These are phyloP conservation scores for Candida frijolesensis DNA, from an alignment of 1,139 yeast genomes.

Conservation along the genomic window DNA sequence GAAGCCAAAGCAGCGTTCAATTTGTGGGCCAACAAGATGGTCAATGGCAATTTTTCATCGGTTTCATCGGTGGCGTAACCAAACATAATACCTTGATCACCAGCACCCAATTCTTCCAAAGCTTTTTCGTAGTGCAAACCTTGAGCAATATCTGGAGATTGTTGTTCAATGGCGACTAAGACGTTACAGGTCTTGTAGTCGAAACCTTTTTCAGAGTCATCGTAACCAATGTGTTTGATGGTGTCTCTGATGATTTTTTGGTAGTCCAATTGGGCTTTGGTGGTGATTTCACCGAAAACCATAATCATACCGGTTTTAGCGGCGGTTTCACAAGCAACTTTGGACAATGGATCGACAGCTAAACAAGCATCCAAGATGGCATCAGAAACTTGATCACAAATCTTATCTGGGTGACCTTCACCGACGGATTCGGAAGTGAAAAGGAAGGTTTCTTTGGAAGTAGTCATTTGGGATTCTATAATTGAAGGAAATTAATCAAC, in stretches of 20 bases:
- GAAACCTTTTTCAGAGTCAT: constrained; percentile 92
- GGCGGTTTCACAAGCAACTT: constrained; percentile 99
- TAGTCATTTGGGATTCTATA: constrained; percentile 18
- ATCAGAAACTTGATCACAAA: constrained; percentile 98
- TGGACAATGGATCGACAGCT: constrained; percentile 92
- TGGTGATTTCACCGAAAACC: constrained; percentile 99
- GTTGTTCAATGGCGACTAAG: constrained; percentile 98
- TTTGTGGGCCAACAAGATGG: constrained; percentile 91
- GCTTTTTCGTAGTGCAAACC: constrained; percentile 98
- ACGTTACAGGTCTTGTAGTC: constrained; percentile 99
- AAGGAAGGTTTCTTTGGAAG: constrained; percentile 52
- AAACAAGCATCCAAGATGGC: constrained; percentile 98
- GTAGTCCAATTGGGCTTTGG: constrained; percentile 92
- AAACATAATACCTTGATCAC: constrained; percentile 99
- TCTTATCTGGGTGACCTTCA: constrained; percentile 99
- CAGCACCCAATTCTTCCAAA: constrained; percentile 97
- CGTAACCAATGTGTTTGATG: constrained; percentile 98
- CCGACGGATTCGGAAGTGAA: constrained; percentile 98
- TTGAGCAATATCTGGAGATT: constrained; percentile 98
- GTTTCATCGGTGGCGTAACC: constrained; percentile 99
- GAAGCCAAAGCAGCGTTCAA: constrained; percentile 95
- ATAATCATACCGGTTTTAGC: constrained; percentile 98
- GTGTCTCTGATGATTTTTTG: constrained; percentile 98
- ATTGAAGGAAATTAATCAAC: constrained; percentile 2
- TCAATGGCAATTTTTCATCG: constrained; percentile 94